Percentiles rank a stretch among this genome's conserved stretches.
Conservation (phyloP, 148 eudicot species). For the Pouteria glomerata region DNA sequence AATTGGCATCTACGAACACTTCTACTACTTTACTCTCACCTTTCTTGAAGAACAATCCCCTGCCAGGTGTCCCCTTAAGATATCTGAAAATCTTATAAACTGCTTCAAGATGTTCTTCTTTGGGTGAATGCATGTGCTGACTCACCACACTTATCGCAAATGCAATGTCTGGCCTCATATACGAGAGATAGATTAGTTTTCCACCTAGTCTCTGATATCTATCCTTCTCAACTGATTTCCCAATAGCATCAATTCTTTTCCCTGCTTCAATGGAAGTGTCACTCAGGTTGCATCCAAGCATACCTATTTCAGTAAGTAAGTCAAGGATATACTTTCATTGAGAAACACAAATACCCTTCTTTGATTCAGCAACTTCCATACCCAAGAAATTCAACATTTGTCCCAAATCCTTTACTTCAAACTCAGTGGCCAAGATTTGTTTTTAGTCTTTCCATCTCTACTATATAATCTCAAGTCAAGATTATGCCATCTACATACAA, state of each 20-base stretch:
- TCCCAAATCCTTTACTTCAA: slow-evolving; percentile 11
- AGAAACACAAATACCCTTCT: background rate
- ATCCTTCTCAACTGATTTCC: background rate
- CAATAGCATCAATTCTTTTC: background rate
- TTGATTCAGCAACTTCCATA: background rate
- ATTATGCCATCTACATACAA: too few relatives aligned
- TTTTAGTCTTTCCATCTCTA: slow-evolving; percentile 4
- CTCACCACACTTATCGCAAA: too few relatives aligned
- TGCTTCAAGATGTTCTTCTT: background rate
- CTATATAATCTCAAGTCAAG: too few relatives aligned
- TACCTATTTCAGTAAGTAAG: background rate
- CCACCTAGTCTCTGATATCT: too few relatives aligned
- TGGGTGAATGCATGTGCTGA: background rate
- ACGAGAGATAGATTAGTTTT: too few relatives aligned
- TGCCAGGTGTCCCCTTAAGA: background rate
- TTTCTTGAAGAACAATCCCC: background rate
- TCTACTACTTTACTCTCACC: background rate
- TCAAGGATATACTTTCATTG: background rate
- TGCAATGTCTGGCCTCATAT: background rate
- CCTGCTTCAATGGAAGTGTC: background rate
- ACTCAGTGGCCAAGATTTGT: background rate
- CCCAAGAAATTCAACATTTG: slow-evolving; percentile 1
- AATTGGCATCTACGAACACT: background rate
- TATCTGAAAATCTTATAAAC: background rate
- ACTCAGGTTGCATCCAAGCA: background rate